phyloP scores from a whole-genome alignment of 768 basidiomycete species.

The Suillus clintonianus region DNA sequence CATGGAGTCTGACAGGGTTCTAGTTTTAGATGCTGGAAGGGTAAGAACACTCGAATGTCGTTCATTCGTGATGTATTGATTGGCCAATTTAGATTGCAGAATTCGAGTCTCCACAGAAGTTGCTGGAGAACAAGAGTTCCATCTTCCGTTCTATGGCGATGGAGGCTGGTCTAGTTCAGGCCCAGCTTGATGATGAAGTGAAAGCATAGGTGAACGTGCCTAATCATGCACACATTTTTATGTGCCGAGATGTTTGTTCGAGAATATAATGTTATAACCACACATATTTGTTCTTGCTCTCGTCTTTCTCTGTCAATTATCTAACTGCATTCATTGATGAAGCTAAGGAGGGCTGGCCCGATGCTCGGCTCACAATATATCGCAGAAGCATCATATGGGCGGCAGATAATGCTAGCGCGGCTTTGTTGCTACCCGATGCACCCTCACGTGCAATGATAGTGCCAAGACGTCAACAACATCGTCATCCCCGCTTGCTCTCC shows the following conservation, averaged over 20 bases:
- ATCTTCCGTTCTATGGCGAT: constrained; percentile 64
- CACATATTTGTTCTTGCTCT: not conserved
- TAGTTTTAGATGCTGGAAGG: constrained; percentile 81
- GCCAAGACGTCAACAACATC: too few relatives aligned
- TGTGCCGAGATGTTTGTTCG: too few relatives aligned
- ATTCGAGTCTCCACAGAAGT: constrained; percentile 66
- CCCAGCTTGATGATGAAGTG: not conserved
- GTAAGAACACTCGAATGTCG: constrained; percentile 33
- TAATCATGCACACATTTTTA: not conserved
- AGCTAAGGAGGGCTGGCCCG: not conserved
- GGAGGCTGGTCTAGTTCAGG: constrained; percentile 56
- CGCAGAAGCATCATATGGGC: not conserved
- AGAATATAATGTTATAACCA: not conserved
- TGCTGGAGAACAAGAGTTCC: constrained; percentile 60
- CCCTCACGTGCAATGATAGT: not conserved
- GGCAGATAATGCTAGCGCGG: too few relatives aligned
- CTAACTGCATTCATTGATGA: not conserved
- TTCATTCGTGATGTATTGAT: not conserved
- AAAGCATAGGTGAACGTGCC: not conserved
- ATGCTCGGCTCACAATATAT: not conserved
- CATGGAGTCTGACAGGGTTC: constrained; percentile 74
- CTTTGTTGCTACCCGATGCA: not conserved
- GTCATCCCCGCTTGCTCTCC: too few relatives aligned
- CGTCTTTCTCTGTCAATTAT: not conserved
- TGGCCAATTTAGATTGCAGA: constrained; percentile 58